Base-by-base conservation (phyloP, 768 basidiomycete species). In the Calocera viscosa region DNA sequence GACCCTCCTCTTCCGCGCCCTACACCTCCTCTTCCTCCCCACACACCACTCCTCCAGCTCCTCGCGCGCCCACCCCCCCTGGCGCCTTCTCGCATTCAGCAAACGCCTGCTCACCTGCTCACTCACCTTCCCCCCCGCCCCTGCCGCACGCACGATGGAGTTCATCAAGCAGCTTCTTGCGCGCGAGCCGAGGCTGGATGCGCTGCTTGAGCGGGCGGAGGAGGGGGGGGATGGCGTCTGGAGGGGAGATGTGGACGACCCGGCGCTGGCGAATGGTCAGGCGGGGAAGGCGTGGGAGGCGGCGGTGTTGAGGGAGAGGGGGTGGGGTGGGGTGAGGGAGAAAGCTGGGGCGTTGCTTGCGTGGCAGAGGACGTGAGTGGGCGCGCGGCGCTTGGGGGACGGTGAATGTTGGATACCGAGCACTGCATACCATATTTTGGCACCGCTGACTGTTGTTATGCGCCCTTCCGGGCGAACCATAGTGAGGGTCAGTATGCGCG, bases 31-130 rank as follows among this genome's bases (percentile, higher is more conserved):
- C 47, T 95, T 98, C 80, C 85, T 89, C 65, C 86, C 90, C 26
- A 84, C 85, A 63, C 80, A 75, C 63, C 78, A 83, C 65, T 82
- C 83, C 2, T 77, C 78, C 49, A 74, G 80, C 26, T 77, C 83
- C 30, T 84, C 91, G 28, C 78, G 87, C 69, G 82, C 86, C 83
- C 87, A 92, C 71, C 83, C 87, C 47, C 91, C 93, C 49, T 2
- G 5, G 2, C 53, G 53, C 5, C 26, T 60, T 10, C 53, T 28
- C 24, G 92, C 95, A 1, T 98, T 98, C 76, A 83, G 89, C 65
- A 98, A 98, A 77, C 89, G 95, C n/a, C 81, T 98, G 60, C 80
- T 95, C 32, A 82, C 83, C 63, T 86, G 87, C 35, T 84, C 88
- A 2, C 80, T 98, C 41, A 86, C 89, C 73, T 94, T 94, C 86